A percentile compares a stretch with the other conserved stretches of the same genome.
Conservation (phyloP, 768 basidiomycete species). For the Coprinopsis cinerea region DNA sequence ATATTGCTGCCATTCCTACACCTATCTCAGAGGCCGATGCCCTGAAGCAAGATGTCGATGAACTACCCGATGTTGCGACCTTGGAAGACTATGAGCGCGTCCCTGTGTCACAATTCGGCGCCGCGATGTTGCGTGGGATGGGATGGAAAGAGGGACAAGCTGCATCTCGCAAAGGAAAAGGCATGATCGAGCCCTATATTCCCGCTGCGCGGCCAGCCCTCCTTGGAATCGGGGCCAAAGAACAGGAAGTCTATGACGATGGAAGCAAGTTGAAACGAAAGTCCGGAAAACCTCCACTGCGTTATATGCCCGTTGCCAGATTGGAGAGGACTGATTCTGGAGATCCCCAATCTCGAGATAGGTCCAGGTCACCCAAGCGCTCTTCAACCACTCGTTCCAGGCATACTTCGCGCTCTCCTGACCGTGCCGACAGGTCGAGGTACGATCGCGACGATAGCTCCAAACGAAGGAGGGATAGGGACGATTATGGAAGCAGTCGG, state of each 20-base stretch:
- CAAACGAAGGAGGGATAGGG: constrained; percentile 18
- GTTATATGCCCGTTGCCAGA: constrained; percentile 81
- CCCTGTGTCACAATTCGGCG: constrained; percentile 89
- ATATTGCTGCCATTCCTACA: constrained; percentile 60
- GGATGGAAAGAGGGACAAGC: constrained; percentile 86
- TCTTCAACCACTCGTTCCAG: constrained; percentile 38
- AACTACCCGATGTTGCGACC: constrained; percentile 70
- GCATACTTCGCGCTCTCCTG: constrained; percentile 47
- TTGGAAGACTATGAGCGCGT: constrained; percentile 85
- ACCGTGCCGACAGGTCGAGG: constrained; percentile 23
- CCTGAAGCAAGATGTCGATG: constrained; percentile 74
- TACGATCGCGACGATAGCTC: constrained; percentile 11
- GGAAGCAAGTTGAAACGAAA: constrained; percentile 50
- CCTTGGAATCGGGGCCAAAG: constrained; percentile 92
- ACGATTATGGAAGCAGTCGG: constrained; percentile 9
- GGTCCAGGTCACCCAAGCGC: constrained; percentile 32
- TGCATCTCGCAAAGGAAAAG: constrained; percentile 60
- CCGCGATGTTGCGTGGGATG: constrained; percentile 92
- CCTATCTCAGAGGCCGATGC: constrained; percentile 77
- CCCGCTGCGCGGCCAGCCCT: constrained; percentile 80
- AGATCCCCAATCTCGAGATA: constrained; percentile 23
- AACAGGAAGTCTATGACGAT: constrained; percentile 66
- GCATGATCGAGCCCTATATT: constrained; percentile 70
- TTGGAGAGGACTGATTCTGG: constrained; percentile 42
- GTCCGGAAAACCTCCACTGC: constrained; percentile 54